Percentiles rank a stretch among this genome's conserved stretches.
Conservation (phyloP, 2,329 filamentous ascomycete genomes). For the Xylaria sp. region DNA sequence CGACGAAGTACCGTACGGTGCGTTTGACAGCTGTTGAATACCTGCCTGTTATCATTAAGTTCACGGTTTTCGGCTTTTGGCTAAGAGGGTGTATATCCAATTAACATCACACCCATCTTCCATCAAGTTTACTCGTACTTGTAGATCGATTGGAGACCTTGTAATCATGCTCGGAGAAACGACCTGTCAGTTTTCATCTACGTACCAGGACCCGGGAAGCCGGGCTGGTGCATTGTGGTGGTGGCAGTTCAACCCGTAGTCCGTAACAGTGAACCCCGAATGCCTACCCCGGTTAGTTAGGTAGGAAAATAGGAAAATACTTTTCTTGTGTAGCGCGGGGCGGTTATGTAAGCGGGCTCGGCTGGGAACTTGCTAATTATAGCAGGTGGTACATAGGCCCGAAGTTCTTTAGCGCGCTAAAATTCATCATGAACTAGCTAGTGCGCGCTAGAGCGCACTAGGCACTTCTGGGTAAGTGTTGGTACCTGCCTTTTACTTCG, state of each 20-base stretch:
- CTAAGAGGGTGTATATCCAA: conserved; percentile 7
- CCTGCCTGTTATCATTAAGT: not conserved
- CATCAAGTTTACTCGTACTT: conserved; percentile 2
- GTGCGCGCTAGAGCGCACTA: not conserved
- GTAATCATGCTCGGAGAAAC: not conserved
- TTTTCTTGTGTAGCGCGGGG: no score
- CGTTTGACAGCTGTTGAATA: not conserved
- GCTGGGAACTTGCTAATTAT: not conserved
- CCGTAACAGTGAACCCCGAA: not conserved
- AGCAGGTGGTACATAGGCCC: not conserved
- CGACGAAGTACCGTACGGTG: not conserved
- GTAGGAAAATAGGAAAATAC: no score
- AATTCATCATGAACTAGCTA: not conserved
- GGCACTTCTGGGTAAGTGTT: not conserved
- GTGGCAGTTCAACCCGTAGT: not conserved
- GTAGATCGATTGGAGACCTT: conserved; percentile 16
- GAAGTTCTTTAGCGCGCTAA: not conserved
- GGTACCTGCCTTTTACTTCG: not conserved
- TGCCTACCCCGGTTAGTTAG: not conserved
- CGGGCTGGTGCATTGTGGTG: conserved; percentile 20
- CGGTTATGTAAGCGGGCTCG: no score
- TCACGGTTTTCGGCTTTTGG: not conserved
- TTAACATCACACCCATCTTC: conserved; percentile 3
- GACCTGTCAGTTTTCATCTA: conserved; percentile 17
- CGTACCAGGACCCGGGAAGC: conserved; percentile 18